Evolutionary conservation across 495 filamentous ascomycete genomes (phyloP).

Genomic region (Hypoxylon cercidicola): DNA sequence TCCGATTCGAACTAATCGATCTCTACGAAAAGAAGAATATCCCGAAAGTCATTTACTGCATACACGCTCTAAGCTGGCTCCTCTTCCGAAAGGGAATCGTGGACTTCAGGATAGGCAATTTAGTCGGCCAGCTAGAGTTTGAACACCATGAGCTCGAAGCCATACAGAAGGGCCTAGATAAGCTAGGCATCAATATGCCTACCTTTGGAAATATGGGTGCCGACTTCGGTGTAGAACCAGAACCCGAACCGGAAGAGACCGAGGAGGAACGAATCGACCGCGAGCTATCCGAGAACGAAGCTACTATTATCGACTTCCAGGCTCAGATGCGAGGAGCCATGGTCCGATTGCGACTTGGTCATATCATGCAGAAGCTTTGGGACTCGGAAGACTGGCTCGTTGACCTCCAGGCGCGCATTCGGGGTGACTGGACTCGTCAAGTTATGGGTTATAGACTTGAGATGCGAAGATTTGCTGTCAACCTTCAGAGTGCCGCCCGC

Average conservation of each 20-base stretch:
- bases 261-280: conserved; percentile 91
- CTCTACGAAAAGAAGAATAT: conserved; percentile 99
- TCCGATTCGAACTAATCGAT: conserved; percentile 97
- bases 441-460: conserved; percentile 79
- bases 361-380: conserved; percentile 91
- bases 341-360: conserved; percentile 78
- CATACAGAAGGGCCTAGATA: conserved; percentile 95
- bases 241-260: conserved; percentile 75
- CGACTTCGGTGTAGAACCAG: conserved; percentile 86
- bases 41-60: conserved; percentile 98
- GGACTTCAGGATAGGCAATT: conserved; percentile 96
- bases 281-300: conserved; percentile 80
- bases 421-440: conserved; percentile 76
- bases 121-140: conserved; percentile 96
- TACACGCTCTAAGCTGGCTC: conserved; percentile 96
- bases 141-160: conserved; percentile 97
- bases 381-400: conserved; percentile 80
- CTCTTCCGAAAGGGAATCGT: conserved; percentile 94
- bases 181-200: conserved; percentile 93
- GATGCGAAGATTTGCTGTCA: conserved; percentile 79
- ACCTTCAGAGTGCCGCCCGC: conserved; percentile 80
- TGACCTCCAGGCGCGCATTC: conserved; percentile 83
- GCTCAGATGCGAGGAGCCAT: conserved; percentile 86
- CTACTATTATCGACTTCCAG: conserved; percentile 80
- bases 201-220: conserved; percentile 97